These are phyloP conservation scores for Stephania cephalantha DNA, from an alignment of 164 flowering plant species.

Conservation along the genomic window DNA sequence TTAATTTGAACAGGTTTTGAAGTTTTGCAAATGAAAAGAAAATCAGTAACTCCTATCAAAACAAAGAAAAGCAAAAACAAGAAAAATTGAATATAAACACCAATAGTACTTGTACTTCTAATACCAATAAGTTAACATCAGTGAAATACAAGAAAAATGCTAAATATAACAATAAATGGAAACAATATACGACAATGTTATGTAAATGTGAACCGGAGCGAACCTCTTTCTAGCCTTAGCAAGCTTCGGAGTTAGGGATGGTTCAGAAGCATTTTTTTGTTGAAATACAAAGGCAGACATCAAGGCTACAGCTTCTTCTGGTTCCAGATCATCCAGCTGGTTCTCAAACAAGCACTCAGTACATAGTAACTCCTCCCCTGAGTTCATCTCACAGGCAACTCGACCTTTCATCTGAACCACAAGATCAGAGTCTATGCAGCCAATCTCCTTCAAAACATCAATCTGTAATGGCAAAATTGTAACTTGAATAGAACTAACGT, in stretches of 20 bases:
- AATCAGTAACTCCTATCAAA: too few species aligned
- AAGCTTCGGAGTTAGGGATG: slow-evolving; percentile 83
- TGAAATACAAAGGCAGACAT: slow-evolving; percentile 99
- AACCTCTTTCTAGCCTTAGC: slow-evolving; percentile 63
- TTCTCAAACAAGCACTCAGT: slow-evolving; percentile 97
- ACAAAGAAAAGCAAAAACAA: too few species aligned
- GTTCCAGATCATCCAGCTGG: slow-evolving; percentile 88
- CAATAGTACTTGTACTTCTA: too few species aligned
- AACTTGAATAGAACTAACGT: neutral
- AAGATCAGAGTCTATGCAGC: slow-evolving; percentile 87
- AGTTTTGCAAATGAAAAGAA: too few species aligned
- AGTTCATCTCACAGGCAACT: slow-evolving; percentile 99
- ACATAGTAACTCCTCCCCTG: slow-evolving; percentile 96
- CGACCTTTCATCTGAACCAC: slow-evolving; percentile 99
- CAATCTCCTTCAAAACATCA: slow-evolving; percentile 79
- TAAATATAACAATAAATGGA: neutral
- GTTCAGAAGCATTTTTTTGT: slow-evolving; percentile 86
- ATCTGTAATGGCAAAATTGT: slow-evolving; percentile 44
- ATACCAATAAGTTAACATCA: neutral
- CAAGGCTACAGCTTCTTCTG: slow-evolving; percentile 95
- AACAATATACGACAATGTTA: neutral
- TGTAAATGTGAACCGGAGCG: neutral
- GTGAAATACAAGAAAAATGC: neutral
- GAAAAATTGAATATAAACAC: too few species aligned
- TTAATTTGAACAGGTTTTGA: too few species aligned